phyloP scores from a whole-genome alignment of 192 early-diverging fungal species.

The Backusella tuberculispora region DNA sequence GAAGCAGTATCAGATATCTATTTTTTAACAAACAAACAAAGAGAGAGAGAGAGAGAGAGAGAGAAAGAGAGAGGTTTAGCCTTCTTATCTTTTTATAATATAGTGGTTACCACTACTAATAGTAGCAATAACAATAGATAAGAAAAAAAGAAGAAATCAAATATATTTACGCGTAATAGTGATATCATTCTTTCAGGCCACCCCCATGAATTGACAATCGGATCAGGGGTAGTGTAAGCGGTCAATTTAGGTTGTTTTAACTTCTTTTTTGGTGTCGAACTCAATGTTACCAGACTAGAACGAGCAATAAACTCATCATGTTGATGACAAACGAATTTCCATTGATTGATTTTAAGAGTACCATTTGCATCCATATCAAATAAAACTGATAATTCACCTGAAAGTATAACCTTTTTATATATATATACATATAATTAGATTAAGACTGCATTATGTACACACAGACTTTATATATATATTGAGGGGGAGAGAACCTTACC shows the following conservation, averaged over 20 bases:
- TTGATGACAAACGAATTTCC: slow-evolving; percentile 22
- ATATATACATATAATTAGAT: neutral
- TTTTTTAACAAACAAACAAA: neutral
- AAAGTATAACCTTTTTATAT: slow-evolving; percentile 15
- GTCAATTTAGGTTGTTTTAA: neutral
- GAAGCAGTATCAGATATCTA: slow-evolving; percentile 17
- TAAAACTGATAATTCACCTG: slow-evolving; percentile 20
- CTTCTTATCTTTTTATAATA: neutral
- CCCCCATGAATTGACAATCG: slow-evolving; percentile 22
- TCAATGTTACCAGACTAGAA: neutral
- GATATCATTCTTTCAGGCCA: slow-evolving; percentile 12
- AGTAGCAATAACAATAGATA: too few species aligned
- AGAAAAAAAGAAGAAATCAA: neutral
- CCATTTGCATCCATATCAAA: slow-evolving; percentile 14
- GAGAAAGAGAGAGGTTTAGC: neutral
- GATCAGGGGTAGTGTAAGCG: neutral
- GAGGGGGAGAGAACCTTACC: slow-evolving; percentile 10
- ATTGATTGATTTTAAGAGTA: slow-evolving; percentile 16
- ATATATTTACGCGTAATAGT: slow-evolving; percentile 20
- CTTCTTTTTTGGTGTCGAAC: slow-evolving; percentile 1
- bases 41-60: neutral
- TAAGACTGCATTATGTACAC: too few species aligned
- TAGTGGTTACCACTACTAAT: too few species aligned
- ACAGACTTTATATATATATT: neutral
- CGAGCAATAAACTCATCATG: slow-evolving; percentile 28